phyloP scores from a whole-genome alignment of 306 rosid species.

The Quercus berberidifolia region DNA sequence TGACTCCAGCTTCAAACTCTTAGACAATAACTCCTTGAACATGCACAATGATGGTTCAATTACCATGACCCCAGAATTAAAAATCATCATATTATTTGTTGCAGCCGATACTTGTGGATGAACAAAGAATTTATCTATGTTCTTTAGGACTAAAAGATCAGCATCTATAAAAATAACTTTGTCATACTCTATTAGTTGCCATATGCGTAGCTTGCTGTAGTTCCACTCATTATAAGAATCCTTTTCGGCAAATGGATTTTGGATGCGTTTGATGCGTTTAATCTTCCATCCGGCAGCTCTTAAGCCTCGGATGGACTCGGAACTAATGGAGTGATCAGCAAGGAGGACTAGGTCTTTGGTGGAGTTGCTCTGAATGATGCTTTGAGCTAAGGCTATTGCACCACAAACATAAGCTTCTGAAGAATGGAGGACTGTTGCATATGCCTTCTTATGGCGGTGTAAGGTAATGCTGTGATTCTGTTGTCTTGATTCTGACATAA shows the following conservation, averaged over 20 bases:
- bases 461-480: background rate
- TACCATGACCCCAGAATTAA: conserved; percentile 76
- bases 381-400: conserved; percentile 82
- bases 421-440: conserved; percentile 74
- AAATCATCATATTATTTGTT: conserved; percentile 36
- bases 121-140: conserved; percentile 39
- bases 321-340: conserved; percentile 52
- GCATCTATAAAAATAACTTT: conserved; percentile 73
- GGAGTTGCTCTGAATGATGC: conserved; percentile 48
- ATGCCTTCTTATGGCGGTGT: conserved; percentile 38
- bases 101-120: conserved; percentile 65
- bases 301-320: conserved; percentile 39
- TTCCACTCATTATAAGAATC: conserved; percentile 74
- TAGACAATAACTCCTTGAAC: conserved; percentile 51
- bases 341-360: conserved; percentile 64
- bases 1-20: conserved; percentile 29
- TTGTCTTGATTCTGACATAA: background rate
- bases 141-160: conserved; percentile 46
- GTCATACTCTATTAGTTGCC: conserved; percentile 60
- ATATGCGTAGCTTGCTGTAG: conserved; percentile 74
- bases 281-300: conserved; percentile 66
- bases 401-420: conserved; percentile 87
- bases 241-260: conserved; percentile 46
- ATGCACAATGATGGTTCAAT: conserved; percentile 76
- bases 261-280: conserved; percentile 48